phyloP scores from a whole-genome alignment of 2,329 filamentous ascomycete species.

The Claviceps sp. region DNA sequence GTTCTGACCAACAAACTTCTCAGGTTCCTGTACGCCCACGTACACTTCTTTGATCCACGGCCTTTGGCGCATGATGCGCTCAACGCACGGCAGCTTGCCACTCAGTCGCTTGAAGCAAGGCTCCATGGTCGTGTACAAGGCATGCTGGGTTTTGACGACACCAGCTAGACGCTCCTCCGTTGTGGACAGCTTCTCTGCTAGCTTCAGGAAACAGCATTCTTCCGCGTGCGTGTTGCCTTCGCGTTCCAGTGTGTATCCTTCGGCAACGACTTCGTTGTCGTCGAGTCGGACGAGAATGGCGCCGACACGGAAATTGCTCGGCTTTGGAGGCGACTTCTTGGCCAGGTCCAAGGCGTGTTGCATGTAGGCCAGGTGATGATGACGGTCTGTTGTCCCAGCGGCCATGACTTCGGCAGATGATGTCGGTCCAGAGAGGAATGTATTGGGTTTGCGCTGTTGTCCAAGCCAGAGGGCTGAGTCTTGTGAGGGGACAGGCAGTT shows the following conservation, averaged over 20 bases:
- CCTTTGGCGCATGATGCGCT: slow-evolving; percentile 56
- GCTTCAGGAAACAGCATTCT: slow-evolving; percentile 78
- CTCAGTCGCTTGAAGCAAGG: slow-evolving; percentile 63
- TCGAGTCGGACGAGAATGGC: slow-evolving; percentile 61
- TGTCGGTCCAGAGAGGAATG: not conserved
- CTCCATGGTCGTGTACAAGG: slow-evolving; percentile 86
- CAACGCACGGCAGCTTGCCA: slow-evolving; percentile 64
- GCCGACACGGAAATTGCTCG: slow-evolving; percentile 87
- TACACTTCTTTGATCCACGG: slow-evolving; percentile 63
- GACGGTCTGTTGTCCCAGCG: slow-evolving; percentile 11
- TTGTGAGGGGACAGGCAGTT: not conserved
- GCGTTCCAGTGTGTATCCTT: slow-evolving; percentile 83
- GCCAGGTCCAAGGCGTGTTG: slow-evolving; percentile 63
- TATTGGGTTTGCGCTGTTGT: not conserved
- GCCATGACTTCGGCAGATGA: slow-evolving; percentile 9
- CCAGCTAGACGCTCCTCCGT: slow-evolving; percentile 41
- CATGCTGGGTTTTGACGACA: slow-evolving; percentile 20
- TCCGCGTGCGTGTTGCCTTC: slow-evolving; percentile 93
- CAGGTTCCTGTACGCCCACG: slow-evolving; percentile 77
- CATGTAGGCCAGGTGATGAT: slow-evolving; percentile 43
- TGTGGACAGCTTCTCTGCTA: slow-evolving; percentile 33
- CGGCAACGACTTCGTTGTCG: slow-evolving; percentile 45
- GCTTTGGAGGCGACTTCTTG: slow-evolving; percentile 65
- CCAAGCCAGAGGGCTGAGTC: not conserved
- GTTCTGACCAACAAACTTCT: slow-evolving; percentile 78